Base-by-base conservation (phyloP, 768 basidiomycete genomes). In the Tricholoma bakamatsutake region DNA sequence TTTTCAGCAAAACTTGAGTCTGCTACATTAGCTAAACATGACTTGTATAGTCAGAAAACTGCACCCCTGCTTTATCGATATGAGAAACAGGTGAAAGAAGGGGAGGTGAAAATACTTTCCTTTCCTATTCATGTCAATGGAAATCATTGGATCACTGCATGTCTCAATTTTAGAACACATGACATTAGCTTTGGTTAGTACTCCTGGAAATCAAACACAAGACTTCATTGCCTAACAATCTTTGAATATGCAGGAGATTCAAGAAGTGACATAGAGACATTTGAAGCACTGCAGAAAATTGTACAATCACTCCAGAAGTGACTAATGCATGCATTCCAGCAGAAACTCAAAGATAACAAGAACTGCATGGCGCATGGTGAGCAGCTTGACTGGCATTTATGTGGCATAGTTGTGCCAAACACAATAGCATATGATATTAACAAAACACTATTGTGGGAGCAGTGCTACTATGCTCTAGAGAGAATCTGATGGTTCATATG, bases 111-210 rank as follows among this genome's bases (percentile, higher is more conserved):
- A 27, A 24, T 47, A 10, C 42, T 64, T 1, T 58, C 57, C 45
- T 58, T 62, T 43, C 63, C 62, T n/a, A 35, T 62, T n/a, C 55
- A 61, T 46, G 39, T 61, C 37, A 54, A 57, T 24, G 50, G 52
- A 1, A 65, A 65, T 51, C 64, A 65, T 34, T 65, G 64, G 64
- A 63, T 65, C 49, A 49, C 52, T 9, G 55, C 58, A 3, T 0
- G 37, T 1, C 54, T 63, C 21, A 53, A 65, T 51, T 61, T 65
- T 27, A 27, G 47, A 21, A 52, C 39, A 30, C 53, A 42, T 17
- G 42, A 42, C 15, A 55, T 63, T 27, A 43, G 40, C 2, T 56
- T 52, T 56, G 59, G 62, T 64, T 12, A 52, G 33, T 33, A 33
- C 33, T 33, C 33, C 5, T 33, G 33, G 33, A 33, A 33, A 33